Evolutionary conservation across 768 basidiomycete genomes (phyloP).

Genomic region (Lactarius psammicola): DNA sequence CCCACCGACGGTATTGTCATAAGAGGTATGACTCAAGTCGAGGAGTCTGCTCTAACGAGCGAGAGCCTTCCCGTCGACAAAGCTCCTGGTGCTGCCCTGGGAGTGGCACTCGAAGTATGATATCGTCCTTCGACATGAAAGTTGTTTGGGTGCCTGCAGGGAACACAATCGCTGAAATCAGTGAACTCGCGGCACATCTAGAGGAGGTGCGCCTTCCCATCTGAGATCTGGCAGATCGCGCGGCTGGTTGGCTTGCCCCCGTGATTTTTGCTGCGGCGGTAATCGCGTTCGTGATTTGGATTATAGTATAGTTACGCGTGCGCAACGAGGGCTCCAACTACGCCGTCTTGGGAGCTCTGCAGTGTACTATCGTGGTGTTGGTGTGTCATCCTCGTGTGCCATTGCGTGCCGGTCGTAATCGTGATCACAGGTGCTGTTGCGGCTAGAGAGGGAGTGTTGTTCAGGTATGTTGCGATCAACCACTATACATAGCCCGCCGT

Average conservation of each 20-base stretch:
- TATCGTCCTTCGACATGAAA: conserved; percentile 38
- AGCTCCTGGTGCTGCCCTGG: conserved; percentile 35
- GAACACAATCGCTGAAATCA: conserved; percentile 42
- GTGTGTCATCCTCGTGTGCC: conserved; percentile 57
- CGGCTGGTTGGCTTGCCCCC: conserved; percentile 51
- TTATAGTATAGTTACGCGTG: conserved; percentile 36
- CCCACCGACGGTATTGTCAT: conserved; percentile 43
- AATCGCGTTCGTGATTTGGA: conserved; percentile 41
- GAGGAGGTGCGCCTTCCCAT: conserved; percentile 39
- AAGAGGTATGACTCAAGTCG: conserved; percentile 39
- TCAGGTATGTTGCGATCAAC: conserved; percentile 28
- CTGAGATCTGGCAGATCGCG: conserved; percentile 48
- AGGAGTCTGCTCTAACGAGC: conserved; percentile 46
- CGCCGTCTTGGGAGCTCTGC: conserved; percentile 41
- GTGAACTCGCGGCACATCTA: conserved; percentile 38
- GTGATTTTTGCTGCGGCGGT: conserved; percentile 43
- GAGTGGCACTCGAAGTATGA: conserved; percentile 41
- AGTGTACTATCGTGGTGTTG: conserved; percentile 51
- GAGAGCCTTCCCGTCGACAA: conserved; percentile 43
- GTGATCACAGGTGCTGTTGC: conserved; percentile 37
- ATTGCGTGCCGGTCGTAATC: conserved; percentile 41
- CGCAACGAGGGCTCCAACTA: conserved; percentile 30
- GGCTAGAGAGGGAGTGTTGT: conserved; percentile 35
- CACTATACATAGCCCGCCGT: neutral
- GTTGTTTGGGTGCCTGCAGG: conserved; percentile 40